These are phyloP conservation scores for Knoxia roxburghii DNA, from an alignment of 257 asterid genomes.

Conservation along the genomic window DNA sequence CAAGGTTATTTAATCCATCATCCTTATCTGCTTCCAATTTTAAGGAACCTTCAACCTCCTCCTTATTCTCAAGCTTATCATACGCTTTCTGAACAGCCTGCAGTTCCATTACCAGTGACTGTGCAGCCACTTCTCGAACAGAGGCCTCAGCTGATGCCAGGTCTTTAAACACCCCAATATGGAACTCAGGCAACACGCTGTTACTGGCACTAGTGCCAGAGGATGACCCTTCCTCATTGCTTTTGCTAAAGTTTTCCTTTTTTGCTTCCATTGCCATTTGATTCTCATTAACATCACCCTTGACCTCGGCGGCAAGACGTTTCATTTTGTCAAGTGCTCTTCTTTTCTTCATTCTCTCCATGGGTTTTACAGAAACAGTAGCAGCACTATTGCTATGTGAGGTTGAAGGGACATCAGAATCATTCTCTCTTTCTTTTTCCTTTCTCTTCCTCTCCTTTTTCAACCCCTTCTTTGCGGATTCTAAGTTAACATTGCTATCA, in stretches of 20 bases:
- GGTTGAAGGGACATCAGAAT: conserved; percentile 34
- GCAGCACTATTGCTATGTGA: conserved; percentile 21
- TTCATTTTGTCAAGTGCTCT: conserved; percentile 55
- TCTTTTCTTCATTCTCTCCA: conserved; percentile 68
- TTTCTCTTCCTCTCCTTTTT: conserved; percentile 50
- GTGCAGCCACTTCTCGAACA: conserved; percentile 67
- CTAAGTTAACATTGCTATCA: conserved; percentile 35
- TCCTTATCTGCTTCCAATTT: conserved; percentile 90
- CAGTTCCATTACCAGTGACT: conserved; percentile 57
- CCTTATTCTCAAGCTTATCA: conserved; percentile 75
- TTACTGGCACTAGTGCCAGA: conserved; percentile 28
- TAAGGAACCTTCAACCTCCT: conserved; percentile 55
- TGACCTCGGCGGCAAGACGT: conserved; percentile 30
- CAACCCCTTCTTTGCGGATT: conserved; percentile 47
- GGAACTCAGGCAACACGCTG: conserved; percentile 72
- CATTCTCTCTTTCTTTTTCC: conserved; percentile 23
- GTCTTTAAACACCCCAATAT: conserved; percentile 76
- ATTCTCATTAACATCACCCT: conserved; percentile 8
- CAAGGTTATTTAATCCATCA: conserved; percentile 88
- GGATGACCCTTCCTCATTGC: conserved; percentile 13
- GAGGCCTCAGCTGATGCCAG: conserved; percentile 57
- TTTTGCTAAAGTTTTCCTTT: conserved; percentile 22
- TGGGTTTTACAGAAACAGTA: conserved; percentile 36
- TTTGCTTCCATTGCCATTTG: conserved; percentile 27
- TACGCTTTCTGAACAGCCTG: conserved; percentile 67